Percentiles rank a stretch among this genome's conserved stretches.
Evolutionary conservation across 371 early-diverging fungal genomes (phyloP).

Genomic region (Zychaea mexicana): DNA sequence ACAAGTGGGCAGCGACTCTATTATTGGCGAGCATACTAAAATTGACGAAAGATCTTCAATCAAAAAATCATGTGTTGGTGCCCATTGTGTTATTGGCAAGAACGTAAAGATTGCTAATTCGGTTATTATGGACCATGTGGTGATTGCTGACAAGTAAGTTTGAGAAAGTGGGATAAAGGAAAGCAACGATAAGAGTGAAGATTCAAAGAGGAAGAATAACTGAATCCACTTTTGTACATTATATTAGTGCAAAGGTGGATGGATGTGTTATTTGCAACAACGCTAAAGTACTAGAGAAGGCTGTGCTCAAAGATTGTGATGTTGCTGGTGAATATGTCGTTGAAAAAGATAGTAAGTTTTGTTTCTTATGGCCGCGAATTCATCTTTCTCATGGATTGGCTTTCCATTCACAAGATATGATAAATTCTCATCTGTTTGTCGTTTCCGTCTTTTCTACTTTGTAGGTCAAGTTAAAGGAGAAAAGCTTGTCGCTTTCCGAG

Average conservation of each 20-base stretch:
- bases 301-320: conserved; percentile 88
- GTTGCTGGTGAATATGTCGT: conserved; percentile 79
- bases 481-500: conserved; percentile 49
- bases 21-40: conserved; percentile 87
- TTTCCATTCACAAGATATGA: not conserved
- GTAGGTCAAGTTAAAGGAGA: conserved; percentile 53
- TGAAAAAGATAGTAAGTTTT: conserved; percentile 66
- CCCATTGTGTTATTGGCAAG: conserved; percentile 91
- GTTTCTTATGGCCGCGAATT: too few species aligned
- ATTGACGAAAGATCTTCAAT: conserved; percentile 90
- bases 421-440: not conserved
- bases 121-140: conserved; percentile 93
- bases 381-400: not conserved
- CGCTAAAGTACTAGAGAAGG: conserved; percentile 77
- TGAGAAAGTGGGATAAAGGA: not conserved
- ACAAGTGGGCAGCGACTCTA: conserved; percentile 89
- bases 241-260: conserved; percentile 83
- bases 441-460: too few species aligned
- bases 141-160: conserved; percentile 80
- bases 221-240: conserved; percentile 6
- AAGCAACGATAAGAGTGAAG: too few species aligned
- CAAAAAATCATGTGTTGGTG: conserved; percentile 91
- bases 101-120: conserved; percentile 94
- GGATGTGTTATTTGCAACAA: conserved; percentile 85
- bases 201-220: too few species aligned